phyloP scores from a whole-genome alignment of 2,329 filamentous ascomycete genomes.

The Aspergillus ustus region DNA sequence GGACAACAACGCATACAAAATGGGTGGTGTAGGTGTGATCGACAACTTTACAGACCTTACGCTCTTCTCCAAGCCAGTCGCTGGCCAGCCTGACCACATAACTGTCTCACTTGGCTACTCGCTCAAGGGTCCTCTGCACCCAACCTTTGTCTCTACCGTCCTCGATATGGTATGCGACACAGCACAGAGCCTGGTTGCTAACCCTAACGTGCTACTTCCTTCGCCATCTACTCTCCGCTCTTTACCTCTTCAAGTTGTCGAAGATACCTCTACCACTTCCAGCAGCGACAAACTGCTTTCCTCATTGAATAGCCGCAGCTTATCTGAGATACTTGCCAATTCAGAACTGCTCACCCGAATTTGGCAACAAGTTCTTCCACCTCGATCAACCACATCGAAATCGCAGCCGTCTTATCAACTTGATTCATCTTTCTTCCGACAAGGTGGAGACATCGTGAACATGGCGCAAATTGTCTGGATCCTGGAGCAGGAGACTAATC shows the following conservation, averaged over 20 bases:
- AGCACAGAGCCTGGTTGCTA: slow-evolving; percentile 40
- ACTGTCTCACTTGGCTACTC: slow-evolving; percentile 46
- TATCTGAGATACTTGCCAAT: slow-evolving; percentile 44
- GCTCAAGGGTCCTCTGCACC: slow-evolving; percentile 39
- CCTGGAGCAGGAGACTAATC: slow-evolving; percentile 43
- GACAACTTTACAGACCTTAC: slow-evolving; percentile 48
- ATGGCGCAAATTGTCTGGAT: slow-evolving; percentile 48
- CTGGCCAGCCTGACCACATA: slow-evolving; percentile 35
- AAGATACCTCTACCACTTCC: slow-evolving; percentile 31
- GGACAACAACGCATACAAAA: slow-evolving; percentile 43
- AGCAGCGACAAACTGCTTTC: slow-evolving; percentile 37
- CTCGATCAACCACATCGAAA: slow-evolving; percentile 25
- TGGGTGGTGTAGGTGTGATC: slow-evolving; percentile 45
- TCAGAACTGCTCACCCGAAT: slow-evolving; percentile 45
- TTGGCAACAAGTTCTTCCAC: slow-evolving; percentile 46
- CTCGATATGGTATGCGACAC: slow-evolving; percentile 48
- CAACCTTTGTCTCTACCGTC: slow-evolving; percentile 39
- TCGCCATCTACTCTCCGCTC: slow-evolving; percentile 39
- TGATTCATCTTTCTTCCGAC: slow-evolving; percentile 48
- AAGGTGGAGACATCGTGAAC: slow-evolving; percentile 48
- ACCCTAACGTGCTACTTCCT: slow-evolving; percentile 39
- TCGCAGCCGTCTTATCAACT: slow-evolving; percentile 37
- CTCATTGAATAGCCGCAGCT: slow-evolving; percentile 41
- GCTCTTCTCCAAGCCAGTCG: slow-evolving; percentile 40
- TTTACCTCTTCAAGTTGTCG: slow-evolving; percentile 36